Base-by-base conservation (phyloP, 2,329 filamentous ascomycete genomes). In the Monosporascus sp. region DNA sequence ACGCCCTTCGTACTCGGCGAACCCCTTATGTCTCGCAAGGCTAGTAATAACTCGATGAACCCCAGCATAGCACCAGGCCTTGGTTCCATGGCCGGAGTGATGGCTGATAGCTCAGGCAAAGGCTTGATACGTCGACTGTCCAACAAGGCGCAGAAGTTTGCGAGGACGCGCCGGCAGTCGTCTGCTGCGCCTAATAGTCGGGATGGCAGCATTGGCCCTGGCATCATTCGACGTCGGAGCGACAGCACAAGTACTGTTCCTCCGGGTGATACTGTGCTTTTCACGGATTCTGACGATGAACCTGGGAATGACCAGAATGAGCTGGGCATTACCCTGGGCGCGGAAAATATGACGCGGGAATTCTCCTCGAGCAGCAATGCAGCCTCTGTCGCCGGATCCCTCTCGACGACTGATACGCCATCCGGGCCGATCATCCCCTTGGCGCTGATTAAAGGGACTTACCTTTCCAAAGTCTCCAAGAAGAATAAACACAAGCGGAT, bases 141-240 rank as follows among this genome's bases (percentile, higher is more conserved):
- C 35, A 89, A 88, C 62, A 85, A 87, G 56, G 90, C 91, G 6
- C 84, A 86, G 83, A 70, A 85, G 79, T 72, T 87, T 77, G 68
- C 84, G 67, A 72, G 71, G 39, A 80, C 86, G 55, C 84, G 91
- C 57, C 82, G 92, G 56, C 86, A 88, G 56, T 95, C 90, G 17
- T 91, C 89, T 3, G 86, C 86, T 1, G 82, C 88, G 45, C 82
- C 88, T 20, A 84, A 85, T 55, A 90, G 87, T 67, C 85, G 92
- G 43, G 91, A 97, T 65, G 86, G 89, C 56, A 97, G 92, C 66
- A 87, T 91, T 25, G 94, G 94, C 0, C 94, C 94, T 2, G 88
- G 91, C 52, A 88, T 96, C 50, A 83, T 96, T 70, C 85, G 93
- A 57, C 82, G 90, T 53, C 85, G 92, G 59, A 97, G 92, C 69